Conservation (phyloP, 768 basidiomycete genomes). For the Podaxis rugospora region DNA sequence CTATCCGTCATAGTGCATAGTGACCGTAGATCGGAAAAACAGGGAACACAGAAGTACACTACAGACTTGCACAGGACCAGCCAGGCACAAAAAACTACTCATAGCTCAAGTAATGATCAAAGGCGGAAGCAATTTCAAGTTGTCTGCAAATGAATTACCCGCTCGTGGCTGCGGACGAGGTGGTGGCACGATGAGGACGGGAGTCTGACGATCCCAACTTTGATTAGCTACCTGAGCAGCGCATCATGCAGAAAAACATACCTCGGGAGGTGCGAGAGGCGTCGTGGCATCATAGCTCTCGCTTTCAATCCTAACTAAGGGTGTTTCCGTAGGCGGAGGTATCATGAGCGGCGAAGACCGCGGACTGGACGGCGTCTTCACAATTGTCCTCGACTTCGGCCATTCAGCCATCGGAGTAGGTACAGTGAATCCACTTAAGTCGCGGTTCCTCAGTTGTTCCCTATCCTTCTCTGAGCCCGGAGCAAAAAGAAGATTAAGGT, state of each 20-base stretch:
- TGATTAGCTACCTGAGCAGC: background rate
- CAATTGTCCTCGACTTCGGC: constrained; percentile 12
- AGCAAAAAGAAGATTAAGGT: constrained; percentile 40
- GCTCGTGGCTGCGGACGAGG: constrained; percentile 23
- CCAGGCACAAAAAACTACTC: background rate
- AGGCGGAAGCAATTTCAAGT: constrained; percentile 25
- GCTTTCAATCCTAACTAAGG: constrained; percentile 15
- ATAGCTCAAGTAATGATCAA: constrained; percentile 24
- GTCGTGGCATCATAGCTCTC: constrained; percentile 36
- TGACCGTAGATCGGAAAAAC: background rate
- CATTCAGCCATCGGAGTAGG: constrained; percentile 24
- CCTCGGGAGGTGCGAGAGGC: constrained; percentile 47
- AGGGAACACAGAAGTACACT: background rate
- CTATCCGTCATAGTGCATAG: background rate
- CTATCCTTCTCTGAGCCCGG: constrained; percentile 36
- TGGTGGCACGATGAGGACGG: constrained; percentile 37
- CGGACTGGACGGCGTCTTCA: constrained; percentile 4
- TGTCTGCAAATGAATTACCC: constrained; percentile 19
- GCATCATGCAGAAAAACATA: constrained; percentile 20
- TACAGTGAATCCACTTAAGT: constrained; percentile 26
- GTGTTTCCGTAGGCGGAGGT: constrained; percentile 8
- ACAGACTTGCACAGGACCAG: background rate
- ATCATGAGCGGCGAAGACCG: constrained; percentile 7
- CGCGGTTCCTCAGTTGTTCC: constrained; percentile 40
- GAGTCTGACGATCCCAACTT: constrained; percentile 24